phyloP scores from a whole-genome alignment of 768 basidiomycete genomes.

The Collybiopsis luxurians region DNA sequence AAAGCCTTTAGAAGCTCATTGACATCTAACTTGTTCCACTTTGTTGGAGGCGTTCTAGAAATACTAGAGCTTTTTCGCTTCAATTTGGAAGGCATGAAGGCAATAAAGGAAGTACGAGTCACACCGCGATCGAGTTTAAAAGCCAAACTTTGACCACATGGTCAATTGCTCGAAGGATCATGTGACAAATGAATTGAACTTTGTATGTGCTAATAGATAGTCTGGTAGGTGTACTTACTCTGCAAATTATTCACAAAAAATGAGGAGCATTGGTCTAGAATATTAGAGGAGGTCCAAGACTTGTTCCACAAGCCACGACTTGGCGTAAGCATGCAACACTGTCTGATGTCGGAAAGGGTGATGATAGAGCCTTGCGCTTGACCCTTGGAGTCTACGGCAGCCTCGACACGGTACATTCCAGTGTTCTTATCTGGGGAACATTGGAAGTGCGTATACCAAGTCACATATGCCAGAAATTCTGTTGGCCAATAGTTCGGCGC shows the following conservation, averaged over 20 bases:
- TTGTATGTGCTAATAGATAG: slow-evolving; percentile 21
- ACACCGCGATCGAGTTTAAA: too few species aligned
- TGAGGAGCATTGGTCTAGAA: slow-evolving; percentile 16
- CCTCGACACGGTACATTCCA: slow-evolving; percentile 8
- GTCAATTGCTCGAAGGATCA: too few species aligned
- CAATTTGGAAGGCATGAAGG: too few species aligned
- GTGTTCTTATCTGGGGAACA: neutral
- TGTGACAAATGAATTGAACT: too few species aligned
- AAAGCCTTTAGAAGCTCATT: too few species aligned
- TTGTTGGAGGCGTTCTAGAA: too few species aligned
- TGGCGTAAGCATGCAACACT: slow-evolving; percentile 32
- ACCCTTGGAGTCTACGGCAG: neutral
- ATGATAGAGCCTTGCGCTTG: slow-evolving; percentile 19
- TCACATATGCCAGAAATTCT: slow-evolving; percentile 11
- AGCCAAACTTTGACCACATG: too few species aligned
- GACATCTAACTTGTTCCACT: too few species aligned
- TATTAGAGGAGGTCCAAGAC: slow-evolving; percentile 11
- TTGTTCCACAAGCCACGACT: slow-evolving; percentile 9
- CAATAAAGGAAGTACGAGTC: too few species aligned
- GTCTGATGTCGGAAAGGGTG: slow-evolving; percentile 25
- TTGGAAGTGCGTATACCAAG: neutral
- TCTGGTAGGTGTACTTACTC: slow-evolving; percentile 24
- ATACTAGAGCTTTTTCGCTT: too few species aligned
- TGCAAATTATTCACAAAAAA: slow-evolving; percentile 26
- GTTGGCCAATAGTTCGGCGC: neutral